These are phyloP conservation scores for Pseudozyma hubeiensis DNA, from an alignment of 1,284 basidiomycete species.

Conservation along the genomic window DNA sequence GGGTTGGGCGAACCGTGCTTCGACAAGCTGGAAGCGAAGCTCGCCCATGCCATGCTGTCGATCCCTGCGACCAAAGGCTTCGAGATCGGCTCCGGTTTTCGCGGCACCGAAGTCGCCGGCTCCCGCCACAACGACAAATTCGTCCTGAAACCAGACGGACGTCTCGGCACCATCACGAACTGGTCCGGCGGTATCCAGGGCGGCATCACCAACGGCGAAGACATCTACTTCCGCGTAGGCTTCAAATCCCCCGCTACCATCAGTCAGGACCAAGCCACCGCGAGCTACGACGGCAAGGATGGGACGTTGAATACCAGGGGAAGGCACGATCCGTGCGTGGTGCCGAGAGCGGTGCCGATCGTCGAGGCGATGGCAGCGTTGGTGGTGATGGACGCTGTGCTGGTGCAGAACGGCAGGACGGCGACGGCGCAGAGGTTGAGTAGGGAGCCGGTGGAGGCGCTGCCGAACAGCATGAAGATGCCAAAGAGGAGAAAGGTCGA, in stretches of 20 bases:
- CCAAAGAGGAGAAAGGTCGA: constrained; percentile 35
- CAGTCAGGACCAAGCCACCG: constrained; percentile 88
- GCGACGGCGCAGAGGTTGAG: constrained; percentile 40
- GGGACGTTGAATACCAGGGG: constrained; percentile 91
- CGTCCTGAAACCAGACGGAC: constrained; percentile 76
- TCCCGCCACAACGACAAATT: constrained; percentile 94
- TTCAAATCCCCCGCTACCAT: constrained; percentile 99
- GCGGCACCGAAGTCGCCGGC: constrained; percentile 93
- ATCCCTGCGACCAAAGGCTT: constrained; percentile 99
- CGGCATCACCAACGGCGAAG: constrained; percentile 96
- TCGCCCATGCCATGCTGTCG: constrained; percentile 97
- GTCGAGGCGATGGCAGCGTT: constrained; percentile 98
- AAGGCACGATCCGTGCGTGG: constrained; percentile 96
- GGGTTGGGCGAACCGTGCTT: constrained; percentile 98
- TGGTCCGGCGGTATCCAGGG: constrained; percentile 98
- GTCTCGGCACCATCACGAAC: constrained; percentile 87
- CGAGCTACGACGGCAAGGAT: constrained; percentile 88
- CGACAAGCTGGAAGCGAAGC: constrained; percentile 96
- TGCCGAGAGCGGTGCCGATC: constrained; percentile 93
- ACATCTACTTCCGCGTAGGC: constrained; percentile 95
- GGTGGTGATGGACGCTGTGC: constrained; percentile 83
- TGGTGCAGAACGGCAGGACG: constrained; percentile 59
- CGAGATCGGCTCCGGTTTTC: constrained; percentile 97
- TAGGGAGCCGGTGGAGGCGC: constrained; percentile 34
- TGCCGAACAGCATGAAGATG: constrained; percentile 64